Conservation (phyloP, 2,329 filamentous ascomycete genomes). For the Pseudocercospora vitis region DNA sequence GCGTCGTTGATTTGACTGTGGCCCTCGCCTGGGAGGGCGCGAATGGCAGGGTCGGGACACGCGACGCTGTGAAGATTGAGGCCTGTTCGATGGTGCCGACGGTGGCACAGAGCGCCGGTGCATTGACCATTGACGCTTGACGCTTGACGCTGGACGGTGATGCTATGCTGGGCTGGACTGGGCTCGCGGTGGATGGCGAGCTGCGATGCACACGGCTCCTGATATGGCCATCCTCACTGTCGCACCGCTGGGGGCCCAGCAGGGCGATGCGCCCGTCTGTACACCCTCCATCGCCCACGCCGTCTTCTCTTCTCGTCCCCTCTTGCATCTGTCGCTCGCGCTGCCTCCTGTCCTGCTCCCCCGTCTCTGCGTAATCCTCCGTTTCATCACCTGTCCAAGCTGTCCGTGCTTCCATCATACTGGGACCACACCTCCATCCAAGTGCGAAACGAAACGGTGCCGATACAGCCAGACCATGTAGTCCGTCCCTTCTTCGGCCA, state of each 20-base stretch:
- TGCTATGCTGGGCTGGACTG: too few relatives aligned
- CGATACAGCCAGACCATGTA: conserved; percentile 4
- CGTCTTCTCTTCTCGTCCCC: conserved; percentile 1
- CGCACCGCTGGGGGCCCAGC: conserved; percentile 22
- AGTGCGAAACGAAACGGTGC: not conserved
- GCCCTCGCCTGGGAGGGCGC: conserved; percentile 1
- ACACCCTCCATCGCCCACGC: conserved; percentile 17
- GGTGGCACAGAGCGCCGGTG: conserved; percentile 23
- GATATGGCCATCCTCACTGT: conserved; percentile 17
- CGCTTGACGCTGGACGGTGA: conserved; percentile 24
- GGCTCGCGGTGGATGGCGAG: too few relatives aligned
- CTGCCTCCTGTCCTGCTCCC: not conserved
- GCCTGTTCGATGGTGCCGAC: conserved; percentile 25
- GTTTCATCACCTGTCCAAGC: conserved; percentile 1
- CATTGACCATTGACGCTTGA: conserved; percentile 17
- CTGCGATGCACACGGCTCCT: too few relatives aligned
- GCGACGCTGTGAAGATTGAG: too few relatives aligned
- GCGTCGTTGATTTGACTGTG: not conserved
- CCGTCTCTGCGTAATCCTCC: conserved; percentile 3
- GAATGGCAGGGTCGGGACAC: conserved; percentile 7
- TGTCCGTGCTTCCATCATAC: not conserved
- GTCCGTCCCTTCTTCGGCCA: not conserved
- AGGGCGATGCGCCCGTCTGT: conserved; percentile 22
- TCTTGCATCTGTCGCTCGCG: conserved; percentile 4
- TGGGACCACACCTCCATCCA: too few relatives aligned